A percentile compares a stretch with the other conserved stretches of the same genome.
These are phyloP conservation scores for Isabelozyma pseudorhagii DNA, from an alignment of 805 yeast species.

Conservation along the genomic window DNA sequence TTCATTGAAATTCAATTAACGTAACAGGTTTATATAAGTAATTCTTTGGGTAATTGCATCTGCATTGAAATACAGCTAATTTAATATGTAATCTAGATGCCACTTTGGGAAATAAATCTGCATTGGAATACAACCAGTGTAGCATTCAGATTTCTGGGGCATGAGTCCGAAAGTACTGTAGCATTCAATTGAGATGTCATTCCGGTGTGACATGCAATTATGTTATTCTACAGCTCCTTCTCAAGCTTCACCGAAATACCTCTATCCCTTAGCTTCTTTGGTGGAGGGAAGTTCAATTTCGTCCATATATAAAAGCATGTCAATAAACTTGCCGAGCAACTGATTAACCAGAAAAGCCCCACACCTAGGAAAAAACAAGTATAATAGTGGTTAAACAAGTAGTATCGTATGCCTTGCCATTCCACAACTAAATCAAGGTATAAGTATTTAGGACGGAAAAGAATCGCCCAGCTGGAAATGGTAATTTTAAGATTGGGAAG, in stretches of 20 bases:
- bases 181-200: no score
- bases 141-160: no score
- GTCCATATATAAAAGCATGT: constrained; percentile 21
- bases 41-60: no score
- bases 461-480: neutral
- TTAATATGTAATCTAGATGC: no score
- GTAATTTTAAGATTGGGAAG: neutral
- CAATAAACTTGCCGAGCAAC: constrained; percentile 26
- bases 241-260: neutral
- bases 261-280: neutral
- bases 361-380: constrained; percentile 35
- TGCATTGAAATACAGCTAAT: no score
- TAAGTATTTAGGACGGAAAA: neutral
- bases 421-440: constrained; percentile 23
- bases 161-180: no score
- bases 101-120: no score
- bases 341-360: constrained; percentile 31
- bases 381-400: constrained; percentile 31
- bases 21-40: no score
- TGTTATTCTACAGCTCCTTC: no score
- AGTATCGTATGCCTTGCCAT: constrained; percentile 43
- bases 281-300: constrained; percentile 1
- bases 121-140: no score
- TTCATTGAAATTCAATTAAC: no score
- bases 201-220: no score